Evolutionary conservation across 1,284 basidiomycete species (phyloP), one percentile per base, ranked within the genome.

Genomic region (Microbotryum lychnidis-dioicae): DNA sequence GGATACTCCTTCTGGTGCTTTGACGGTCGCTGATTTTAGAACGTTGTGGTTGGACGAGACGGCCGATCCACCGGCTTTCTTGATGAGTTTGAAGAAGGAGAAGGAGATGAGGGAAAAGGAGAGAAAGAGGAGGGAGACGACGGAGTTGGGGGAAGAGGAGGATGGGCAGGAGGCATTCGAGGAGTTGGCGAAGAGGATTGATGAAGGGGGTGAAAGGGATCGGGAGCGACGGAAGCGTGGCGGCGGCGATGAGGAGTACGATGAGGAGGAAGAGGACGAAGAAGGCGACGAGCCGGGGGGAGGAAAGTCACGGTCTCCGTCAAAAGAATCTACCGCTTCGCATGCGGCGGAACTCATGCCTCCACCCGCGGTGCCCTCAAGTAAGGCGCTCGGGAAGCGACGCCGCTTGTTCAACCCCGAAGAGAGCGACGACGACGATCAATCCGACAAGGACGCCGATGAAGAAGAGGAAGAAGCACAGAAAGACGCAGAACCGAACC

Each of bases 1-100:
- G 71, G 83, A 83, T 69, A 97, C 93, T 2, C 85, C 87, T 0
- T 91, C 87, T 71, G 91, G 89, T 7, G 81, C 82, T 52, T 78
- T 97, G 72, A 93, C 91, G 1, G 80, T 99, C 49, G 85, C 87
- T 25, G 91, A 98, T 75, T 98, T 97, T 73, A 80, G 93, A 57
- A 88, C 83, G 56, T 87, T 92, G 7, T 93, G 91, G 90, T 76
- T 94, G 63, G 89, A 93, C 70, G 89, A 93, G 61, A 87, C 89
- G 75, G 85, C 86, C 79, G 89, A 92, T 69, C 92, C 92, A 1
- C 92, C 92, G 0, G 87, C 90, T 44, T 91, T 86, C 73, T 86
- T 82, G 4, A 85, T 87, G 66, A 86, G 86, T 29, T 83, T 81
- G 70, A 84, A 86, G 73, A 82, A 80, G 69, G 86, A 87, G 67